Percentiles rank a stretch among this genome's conserved stretches.
Evolutionary conservation across 2,329 filamentous ascomycete genomes (phyloP).

Genomic region (Epichloe coenophiala): DNA sequence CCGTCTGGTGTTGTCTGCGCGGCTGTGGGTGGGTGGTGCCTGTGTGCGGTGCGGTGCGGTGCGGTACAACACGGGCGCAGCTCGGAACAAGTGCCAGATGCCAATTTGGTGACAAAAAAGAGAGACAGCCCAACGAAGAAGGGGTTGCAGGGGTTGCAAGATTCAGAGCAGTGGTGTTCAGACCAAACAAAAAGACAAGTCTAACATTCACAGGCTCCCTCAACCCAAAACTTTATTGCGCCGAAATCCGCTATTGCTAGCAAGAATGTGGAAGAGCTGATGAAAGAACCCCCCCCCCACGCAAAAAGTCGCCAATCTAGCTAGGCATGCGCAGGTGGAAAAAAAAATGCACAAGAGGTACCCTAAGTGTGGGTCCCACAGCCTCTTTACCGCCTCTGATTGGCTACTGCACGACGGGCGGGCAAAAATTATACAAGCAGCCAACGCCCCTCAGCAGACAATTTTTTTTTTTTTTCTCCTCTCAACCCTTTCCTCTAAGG

Average conservation of each 20-base stretch:
- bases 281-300: background rate
- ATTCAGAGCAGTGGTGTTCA: background rate
- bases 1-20: too few relatives aligned
- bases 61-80: background rate
- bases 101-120: too few relatives aligned
- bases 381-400: constrained; percentile 6
- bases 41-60: background rate
- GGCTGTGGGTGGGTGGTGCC: background rate
- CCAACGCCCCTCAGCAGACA: constrained; percentile 24
- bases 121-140: background rate
- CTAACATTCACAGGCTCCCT: background rate
- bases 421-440: constrained; percentile 21
- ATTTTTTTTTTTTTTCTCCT: constrained; percentile 20
- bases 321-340: background rate
- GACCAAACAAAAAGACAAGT: background rate
- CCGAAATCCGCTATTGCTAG: too few relatives aligned
- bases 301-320: background rate
- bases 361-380: constrained; percentile 12
- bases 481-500: constrained; percentile 16
- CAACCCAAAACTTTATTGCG: too few relatives aligned
- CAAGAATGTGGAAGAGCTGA: too few relatives aligned
- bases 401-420: constrained; percentile 8
- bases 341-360: constrained; percentile 7
- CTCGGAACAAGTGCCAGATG: too few relatives aligned
- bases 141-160: background rate